Percentiles rank a stretch among this genome's conserved stretches.
These are phyloP conservation scores for Albatrellus ellisii DNA, from an alignment of 768 basidiomycete genomes.

Conservation along the genomic window DNA sequence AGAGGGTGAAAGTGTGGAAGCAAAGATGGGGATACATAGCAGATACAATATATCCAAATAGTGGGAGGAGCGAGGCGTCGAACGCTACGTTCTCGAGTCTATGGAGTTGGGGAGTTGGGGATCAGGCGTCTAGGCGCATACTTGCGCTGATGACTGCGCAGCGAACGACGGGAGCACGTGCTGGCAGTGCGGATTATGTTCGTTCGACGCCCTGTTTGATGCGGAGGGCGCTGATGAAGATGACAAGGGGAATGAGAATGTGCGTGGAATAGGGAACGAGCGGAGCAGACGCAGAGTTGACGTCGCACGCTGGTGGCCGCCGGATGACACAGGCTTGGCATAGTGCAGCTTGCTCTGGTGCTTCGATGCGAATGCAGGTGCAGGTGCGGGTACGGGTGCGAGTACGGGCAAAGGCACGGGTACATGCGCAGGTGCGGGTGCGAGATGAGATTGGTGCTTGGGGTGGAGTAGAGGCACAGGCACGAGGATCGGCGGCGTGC, in stretches of 20 bases:
- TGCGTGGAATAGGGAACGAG: constrained; percentile 7
- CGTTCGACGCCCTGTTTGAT: constrained; percentile 4
- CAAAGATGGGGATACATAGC: no score
- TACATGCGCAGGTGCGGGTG: background rate
- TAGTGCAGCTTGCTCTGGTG: background rate
- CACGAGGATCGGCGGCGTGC: constrained; percentile 4
- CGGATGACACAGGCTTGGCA: constrained; percentile 2
- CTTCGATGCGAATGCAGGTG: background rate
- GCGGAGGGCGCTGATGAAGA: constrained; percentile 1
- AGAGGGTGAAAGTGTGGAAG: no score
- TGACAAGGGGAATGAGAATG: constrained; percentile 2
- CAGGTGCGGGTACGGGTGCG: background rate
- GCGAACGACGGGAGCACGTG: constrained; percentile 7
- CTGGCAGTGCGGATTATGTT: constrained; percentile 4
- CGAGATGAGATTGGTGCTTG: background rate
- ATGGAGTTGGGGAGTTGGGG: no score
- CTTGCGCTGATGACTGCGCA: constrained; percentile 7
- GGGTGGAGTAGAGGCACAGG: constrained; percentile 1
- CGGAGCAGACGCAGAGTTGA: constrained; percentile 12
- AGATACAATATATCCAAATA: no score
- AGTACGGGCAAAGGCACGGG: background rate
- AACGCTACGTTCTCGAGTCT: no score
- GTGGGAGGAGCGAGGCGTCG: no score
- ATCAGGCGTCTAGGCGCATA: constrained; percentile 6
- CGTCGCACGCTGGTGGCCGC: background rate